phyloP scores from a whole-genome alignment of 2,329 filamentous ascomycete genomes.

The Thermochaetoides dissita region DNA sequence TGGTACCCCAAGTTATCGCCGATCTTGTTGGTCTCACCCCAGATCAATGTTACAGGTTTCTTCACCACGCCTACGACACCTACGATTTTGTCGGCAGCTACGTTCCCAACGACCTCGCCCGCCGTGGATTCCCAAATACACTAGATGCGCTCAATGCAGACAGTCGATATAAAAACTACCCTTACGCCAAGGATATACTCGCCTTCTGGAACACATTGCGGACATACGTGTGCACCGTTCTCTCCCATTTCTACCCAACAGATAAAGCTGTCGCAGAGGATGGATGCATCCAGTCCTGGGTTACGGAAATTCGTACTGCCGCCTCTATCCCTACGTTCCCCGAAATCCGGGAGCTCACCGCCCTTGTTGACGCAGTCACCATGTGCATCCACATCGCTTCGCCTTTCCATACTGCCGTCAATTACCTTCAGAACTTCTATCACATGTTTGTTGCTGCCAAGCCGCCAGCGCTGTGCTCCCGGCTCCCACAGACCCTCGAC shows the following conservation, averaged over 20 bases:
- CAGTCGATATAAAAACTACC: conserved; percentile 32
- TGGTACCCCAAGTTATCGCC: conserved; percentile 31
- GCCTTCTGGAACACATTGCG: conserved; percentile 30
- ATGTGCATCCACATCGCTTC: conserved; percentile 40
- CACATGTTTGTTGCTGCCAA: conserved; percentile 32
- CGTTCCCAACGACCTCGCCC: conserved; percentile 29
- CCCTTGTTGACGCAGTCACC: conserved; percentile 30
- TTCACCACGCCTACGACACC: conserved; percentile 26
- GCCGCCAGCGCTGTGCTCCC: conserved; percentile 24
- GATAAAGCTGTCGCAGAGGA: conserved; percentile 20
- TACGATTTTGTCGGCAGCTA: conserved; percentile 32
- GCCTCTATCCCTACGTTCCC: conserved; percentile 30
- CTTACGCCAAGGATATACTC: conserved; percentile 32
- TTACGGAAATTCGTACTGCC: conserved; percentile 24
- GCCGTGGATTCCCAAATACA: conserved; percentile 28
- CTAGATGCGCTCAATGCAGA: conserved; percentile 18
- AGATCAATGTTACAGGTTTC: conserved; percentile 23
- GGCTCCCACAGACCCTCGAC: conserved; percentile 20
- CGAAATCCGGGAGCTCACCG: conserved; percentile 25
- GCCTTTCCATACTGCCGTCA: conserved; percentile 35
- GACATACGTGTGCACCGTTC: conserved; percentile 27
- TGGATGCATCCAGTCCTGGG: conserved; percentile 25
- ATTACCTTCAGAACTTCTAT: conserved; percentile 39
- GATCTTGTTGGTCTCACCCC: conserved; percentile 27
- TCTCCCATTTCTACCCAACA: conserved; percentile 21